phyloP scores from a whole-genome alignment of 2,329 filamentous ascomycete genomes.

The Mycosphaerelloides madeirae region DNA sequence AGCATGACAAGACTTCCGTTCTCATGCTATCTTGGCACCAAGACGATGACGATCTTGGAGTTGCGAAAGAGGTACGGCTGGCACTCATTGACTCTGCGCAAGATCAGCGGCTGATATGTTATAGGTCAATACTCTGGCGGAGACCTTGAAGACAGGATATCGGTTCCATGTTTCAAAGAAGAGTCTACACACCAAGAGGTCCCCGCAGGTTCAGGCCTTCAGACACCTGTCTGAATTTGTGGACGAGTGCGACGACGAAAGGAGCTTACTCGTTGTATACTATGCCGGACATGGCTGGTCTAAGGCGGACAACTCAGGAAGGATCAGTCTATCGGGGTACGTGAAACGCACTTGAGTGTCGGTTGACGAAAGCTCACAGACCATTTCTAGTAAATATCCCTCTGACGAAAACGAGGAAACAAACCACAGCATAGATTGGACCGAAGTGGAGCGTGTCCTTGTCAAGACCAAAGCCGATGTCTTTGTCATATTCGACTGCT shows the following conservation, averaged over 20 bases:
- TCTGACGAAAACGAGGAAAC: not conserved
- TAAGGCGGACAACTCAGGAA: not conserved
- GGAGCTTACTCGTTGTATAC: conserved; percentile 27
- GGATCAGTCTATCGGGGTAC: conserved; percentile 1
- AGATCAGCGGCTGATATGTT: not conserved
- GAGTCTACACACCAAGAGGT: not conserved
- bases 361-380: not conserved
- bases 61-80: not conserved
- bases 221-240: conserved; percentile 20
- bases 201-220: conserved; percentile 15
- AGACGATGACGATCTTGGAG: not conserved
- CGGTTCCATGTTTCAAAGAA: conserved; percentile 4
- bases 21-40: conserved; percentile 10
- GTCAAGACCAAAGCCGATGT: conserved; percentile 1
- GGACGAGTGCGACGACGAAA: conserved; percentile 13
- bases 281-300: conserved; percentile 28
- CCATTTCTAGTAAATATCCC: not conserved
- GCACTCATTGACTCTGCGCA: too few species aligned
- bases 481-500: conserved; percentile 3
- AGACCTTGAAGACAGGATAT: conserved; percentile 12
- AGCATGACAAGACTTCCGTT: conserved; percentile 9
- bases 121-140: not conserved
- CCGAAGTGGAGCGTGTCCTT: not conserved
- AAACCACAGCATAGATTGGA: not conserved
- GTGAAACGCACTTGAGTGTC: not conserved